Conservation (phyloP, 2,329 filamentous ascomycete species). For the Aureobasidium pullulans region DNA sequence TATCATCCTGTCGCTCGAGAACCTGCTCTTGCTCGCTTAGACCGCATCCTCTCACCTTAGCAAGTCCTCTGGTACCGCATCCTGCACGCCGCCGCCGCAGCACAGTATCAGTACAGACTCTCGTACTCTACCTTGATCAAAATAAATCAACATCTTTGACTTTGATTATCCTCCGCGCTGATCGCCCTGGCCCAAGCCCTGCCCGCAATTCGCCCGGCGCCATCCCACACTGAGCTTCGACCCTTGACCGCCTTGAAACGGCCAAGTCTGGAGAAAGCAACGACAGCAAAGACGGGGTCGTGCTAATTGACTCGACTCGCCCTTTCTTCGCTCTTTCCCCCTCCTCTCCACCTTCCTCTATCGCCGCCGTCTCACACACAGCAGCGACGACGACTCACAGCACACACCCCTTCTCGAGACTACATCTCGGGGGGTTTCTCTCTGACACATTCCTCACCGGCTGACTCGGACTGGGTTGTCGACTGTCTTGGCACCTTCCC, state of each 20-base stretch:
- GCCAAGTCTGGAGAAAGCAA: slow-evolving; percentile 14
- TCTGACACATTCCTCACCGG: slow-evolving; percentile 14
- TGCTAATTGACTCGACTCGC: slow-evolving; percentile 5
- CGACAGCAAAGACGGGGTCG: slow-evolving; percentile 12
- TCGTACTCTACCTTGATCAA: slow-evolving; percentile 1
- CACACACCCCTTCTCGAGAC: not conserved
- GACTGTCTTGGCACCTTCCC: slow-evolving; percentile 8
- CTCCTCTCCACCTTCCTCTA: not conserved
- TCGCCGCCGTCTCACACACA: not conserved
- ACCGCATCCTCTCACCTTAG: not conserved
- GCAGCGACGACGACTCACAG: not conserved
- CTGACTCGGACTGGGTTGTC: slow-evolving; percentile 11
- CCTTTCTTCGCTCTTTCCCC: not conserved
- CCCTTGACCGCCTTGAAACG: slow-evolving; percentile 11
- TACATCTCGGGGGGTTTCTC: slow-evolving; percentile 9
- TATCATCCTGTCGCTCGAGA: slow-evolving; percentile 3
- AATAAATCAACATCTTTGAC: slow-evolving; percentile 8
- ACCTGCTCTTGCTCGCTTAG: slow-evolving; percentile 9
- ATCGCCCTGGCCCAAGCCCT: slow-evolving; percentile 8
- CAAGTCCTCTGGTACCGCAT: slow-evolving; percentile 6
- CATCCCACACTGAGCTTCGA: slow-evolving; percentile 2
- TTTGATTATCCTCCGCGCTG: slow-evolving; percentile 14
- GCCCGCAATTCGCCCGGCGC: slow-evolving; percentile 5
- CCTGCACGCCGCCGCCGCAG: slow-evolving; percentile 6
- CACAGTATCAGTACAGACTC: not conserved